A percentile compares a stretch with the other conserved stretches of the same genome.
phyloP scores from a whole-genome alignment of 768 basidiomycete genomes.

The Lactifluus pinguis region DNA sequence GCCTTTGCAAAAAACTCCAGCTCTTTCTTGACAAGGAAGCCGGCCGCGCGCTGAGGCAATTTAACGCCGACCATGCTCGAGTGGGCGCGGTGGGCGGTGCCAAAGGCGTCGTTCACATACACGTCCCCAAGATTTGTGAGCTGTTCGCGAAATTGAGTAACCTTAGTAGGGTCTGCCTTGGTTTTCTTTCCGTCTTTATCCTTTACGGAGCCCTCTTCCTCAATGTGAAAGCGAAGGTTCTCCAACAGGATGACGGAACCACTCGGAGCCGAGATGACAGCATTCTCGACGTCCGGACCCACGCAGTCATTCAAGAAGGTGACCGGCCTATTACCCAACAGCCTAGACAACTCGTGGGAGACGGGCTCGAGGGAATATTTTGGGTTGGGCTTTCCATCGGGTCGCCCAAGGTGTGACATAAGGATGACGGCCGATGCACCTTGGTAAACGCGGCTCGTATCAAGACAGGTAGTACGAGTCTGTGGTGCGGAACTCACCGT shows the following conservation, averaged over 20 bases:
- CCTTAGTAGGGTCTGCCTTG: constrained; percentile 79
- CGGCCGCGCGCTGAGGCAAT: constrained; percentile 84
- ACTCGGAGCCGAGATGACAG: constrained; percentile 53
- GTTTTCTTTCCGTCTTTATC: constrained; percentile 91
- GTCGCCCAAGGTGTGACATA: constrained; percentile 98
- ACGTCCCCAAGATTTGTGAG: constrained; percentile 92
- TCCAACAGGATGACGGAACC: constrained; percentile 87
- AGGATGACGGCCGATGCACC: constrained; percentile 78
- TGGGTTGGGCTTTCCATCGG: constrained; percentile 80
- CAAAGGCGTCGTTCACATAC: constrained; percentile 98
- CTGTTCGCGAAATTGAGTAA: constrained; percentile 75
- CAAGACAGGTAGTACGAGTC: constrained; percentile 5
- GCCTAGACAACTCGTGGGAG: constrained; percentile 67
- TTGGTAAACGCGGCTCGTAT: constrained; percentile 25
- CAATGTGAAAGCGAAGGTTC: constrained; percentile 97
- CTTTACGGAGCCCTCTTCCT: constrained; percentile 92
- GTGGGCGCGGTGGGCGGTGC: constrained; percentile 96
- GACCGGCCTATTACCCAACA: constrained; percentile 55
- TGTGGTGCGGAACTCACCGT: constrained; percentile 41
- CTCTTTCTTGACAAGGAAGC: constrained; percentile 97
- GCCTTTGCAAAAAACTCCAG: constrained; percentile 98
- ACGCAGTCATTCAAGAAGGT: constrained; percentile 81
- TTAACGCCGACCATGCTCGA: constrained; percentile 98
- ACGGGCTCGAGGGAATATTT: constrained; percentile 92
- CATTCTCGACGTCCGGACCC: constrained; percentile 74